Evolutionary conservation across 2,329 filamentous ascomycete species (phyloP).

Genomic region (Sordariomycetes sp.): DNA sequence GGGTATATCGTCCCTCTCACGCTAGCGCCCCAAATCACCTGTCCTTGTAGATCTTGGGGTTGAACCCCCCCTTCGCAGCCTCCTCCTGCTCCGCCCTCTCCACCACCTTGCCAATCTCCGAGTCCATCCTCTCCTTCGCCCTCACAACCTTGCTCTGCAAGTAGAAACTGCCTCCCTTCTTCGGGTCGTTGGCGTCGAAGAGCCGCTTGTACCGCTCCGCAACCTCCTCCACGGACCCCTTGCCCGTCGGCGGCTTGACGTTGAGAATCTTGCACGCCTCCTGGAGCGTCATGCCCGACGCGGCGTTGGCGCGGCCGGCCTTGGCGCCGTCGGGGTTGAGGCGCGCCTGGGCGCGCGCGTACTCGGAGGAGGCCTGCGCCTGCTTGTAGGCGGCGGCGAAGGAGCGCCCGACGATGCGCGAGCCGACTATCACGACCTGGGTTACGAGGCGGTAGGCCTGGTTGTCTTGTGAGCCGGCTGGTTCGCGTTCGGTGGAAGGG

Average conservation of each 20-base stretch:
- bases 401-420: constrained; percentile 82
- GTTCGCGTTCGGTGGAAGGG: background rate
- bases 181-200: constrained; percentile 87
- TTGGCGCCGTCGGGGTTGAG: constrained; percentile 26
- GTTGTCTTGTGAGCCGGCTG: background rate
- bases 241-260: constrained; percentile 73
- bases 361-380: constrained; percentile 75
- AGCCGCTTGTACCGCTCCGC: constrained; percentile 84
- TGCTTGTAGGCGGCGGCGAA: constrained; percentile 93
- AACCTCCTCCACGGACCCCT: constrained; percentile 66
- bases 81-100: constrained; percentile 62
- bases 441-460: constrained; percentile 47
- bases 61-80: constrained; percentile 76
- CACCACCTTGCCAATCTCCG: constrained; percentile 61
- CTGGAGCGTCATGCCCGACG: constrained; percentile 75
- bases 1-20: background rate
- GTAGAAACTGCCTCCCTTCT: constrained; percentile 96
- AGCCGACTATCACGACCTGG: constrained; percentile 81
- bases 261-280: constrained; percentile 97
- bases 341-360: constrained; percentile 61
- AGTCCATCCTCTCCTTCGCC: constrained; percentile 83
- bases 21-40: constrained; percentile 26
- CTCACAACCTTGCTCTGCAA: constrained; percentile 92
- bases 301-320: constrained; percentile 35
- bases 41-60: constrained; percentile 90